These are phyloP conservation scores for Coemansia sp. DNA, from an alignment of 192 early-diverging fungal species.

Conservation along the genomic window DNA sequence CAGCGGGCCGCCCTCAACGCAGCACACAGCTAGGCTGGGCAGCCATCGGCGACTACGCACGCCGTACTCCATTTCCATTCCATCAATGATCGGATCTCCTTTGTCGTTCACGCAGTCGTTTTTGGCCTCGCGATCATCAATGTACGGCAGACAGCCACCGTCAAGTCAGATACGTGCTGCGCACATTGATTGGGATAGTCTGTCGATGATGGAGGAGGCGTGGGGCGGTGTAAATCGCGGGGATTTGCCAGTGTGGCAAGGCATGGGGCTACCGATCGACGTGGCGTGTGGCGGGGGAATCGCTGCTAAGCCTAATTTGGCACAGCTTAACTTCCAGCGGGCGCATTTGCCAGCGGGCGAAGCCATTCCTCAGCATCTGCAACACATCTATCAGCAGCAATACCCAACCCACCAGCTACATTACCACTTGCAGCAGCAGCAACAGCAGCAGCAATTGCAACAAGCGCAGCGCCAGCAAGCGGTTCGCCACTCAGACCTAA, in stretches of 20 bases:
- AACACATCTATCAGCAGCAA: slow-evolving; percentile 22
- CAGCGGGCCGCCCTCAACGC: slow-evolving; percentile 15
- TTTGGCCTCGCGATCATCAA: slow-evolving; percentile 47
- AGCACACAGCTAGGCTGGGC: slow-evolving; percentile 6
- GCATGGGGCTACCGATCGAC: slow-evolving; percentile 26
- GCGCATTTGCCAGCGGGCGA: background rate
- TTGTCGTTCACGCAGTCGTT: slow-evolving; percentile 51
- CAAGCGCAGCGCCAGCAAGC: slow-evolving; percentile 1
- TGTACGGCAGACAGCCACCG: slow-evolving; percentile 47
- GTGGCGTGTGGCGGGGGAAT: background rate
- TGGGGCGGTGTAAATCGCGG: slow-evolving; percentile 21
- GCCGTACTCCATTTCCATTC: slow-evolving; percentile 49
- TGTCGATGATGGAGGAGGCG: slow-evolving; percentile 47
- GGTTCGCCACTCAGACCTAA: background rate
- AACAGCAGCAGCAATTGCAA: slow-evolving; percentile 15
- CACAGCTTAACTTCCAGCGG: slow-evolving; percentile 6
- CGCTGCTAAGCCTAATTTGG: slow-evolving; percentile 1
- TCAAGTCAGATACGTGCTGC: slow-evolving; percentile 53
- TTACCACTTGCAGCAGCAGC: slow-evolving; percentile 12
- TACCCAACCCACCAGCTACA: background rate
- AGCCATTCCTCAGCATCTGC: slow-evolving; percentile 1
- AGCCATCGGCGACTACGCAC: slow-evolving; percentile 32
- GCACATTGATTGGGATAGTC: slow-evolving; percentile 52
- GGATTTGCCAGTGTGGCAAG: slow-evolving; percentile 30
- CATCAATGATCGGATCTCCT: slow-evolving; percentile 49